Percentiles rank a stretch among this genome's conserved stretches.
phyloP scores from a whole-genome alignment of 768 basidiomycete genomes.

The Tricholomella constricta region DNA sequence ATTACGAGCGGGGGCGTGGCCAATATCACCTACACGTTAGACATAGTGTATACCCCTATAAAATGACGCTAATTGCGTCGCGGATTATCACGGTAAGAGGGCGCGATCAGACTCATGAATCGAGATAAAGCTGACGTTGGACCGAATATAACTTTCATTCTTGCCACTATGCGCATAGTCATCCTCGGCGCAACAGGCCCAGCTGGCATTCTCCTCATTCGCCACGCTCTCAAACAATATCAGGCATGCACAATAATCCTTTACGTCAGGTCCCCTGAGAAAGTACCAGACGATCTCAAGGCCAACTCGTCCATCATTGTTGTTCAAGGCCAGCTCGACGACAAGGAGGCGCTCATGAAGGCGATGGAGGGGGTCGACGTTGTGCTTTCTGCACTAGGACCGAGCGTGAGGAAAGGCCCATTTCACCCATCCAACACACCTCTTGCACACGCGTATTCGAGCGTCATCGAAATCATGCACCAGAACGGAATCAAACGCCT shows the following conservation, averaged over 20 bases:
- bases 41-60: neutral
- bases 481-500: constrained; percentile 54
- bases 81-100: neutral
- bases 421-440: constrained; percentile 53
- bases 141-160: neutral
- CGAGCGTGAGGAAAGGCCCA: constrained; percentile 33
- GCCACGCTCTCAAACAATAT: constrained; percentile 49
- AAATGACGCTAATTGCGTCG: neutral
- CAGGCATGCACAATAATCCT: constrained; percentile 49
- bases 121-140: neutral
- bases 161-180: constrained; percentile 45
- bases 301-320: constrained; percentile 48
- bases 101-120: neutral
- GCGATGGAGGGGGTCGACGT: constrained; percentile 61
- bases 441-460: constrained; percentile 59
- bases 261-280: constrained; percentile 65
- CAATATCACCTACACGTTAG: constrained; percentile 22
- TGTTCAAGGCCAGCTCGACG: constrained; percentile 56
- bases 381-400: constrained; percentile 71
- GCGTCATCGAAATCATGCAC: constrained; percentile 59
- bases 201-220: constrained; percentile 56
- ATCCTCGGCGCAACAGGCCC: constrained; percentile 75
- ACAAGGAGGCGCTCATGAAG: constrained; percentile 47
- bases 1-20: constrained; percentile 43
- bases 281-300: constrained; percentile 54